These are phyloP conservation scores for Tolypocladium album DNA, from an alignment of 2,329 filamentous ascomycete genomes.

Conservation along the genomic window DNA sequence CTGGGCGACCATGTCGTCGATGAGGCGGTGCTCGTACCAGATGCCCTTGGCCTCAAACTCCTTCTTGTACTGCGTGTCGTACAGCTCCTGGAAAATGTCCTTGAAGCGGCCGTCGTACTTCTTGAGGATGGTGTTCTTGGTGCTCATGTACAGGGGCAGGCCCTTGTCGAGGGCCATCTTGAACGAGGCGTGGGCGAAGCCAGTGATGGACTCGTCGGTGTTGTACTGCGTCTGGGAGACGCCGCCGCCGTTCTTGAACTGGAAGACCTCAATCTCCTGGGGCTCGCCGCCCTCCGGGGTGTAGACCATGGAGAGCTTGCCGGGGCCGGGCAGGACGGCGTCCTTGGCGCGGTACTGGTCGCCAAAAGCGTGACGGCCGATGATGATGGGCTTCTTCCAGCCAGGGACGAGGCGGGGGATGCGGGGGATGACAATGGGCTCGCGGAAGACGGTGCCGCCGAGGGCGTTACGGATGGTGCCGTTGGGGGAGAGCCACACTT, in stretches of 20 bases:
- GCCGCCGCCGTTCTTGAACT: slow-evolving; percentile 78
- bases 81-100: slow-evolving; percentile 98
- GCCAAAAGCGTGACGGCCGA: slow-evolving; percentile 95
- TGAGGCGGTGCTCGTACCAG: slow-evolving; percentile 99
- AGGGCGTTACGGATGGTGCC: slow-evolving; percentile 69
- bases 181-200: slow-evolving; percentile 94
- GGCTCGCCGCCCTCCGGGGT: slow-evolving; percentile 76
- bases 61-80: slow-evolving; percentile 75
- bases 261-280: slow-evolving; percentile 78
- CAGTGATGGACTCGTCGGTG: slow-evolving; percentile 87
- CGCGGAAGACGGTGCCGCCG: slow-evolving; percentile 96
- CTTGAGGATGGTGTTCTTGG: slow-evolving; percentile 99
- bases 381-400: slow-evolving; percentile 99
- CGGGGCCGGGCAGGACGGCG: slow-evolving; percentile 67
- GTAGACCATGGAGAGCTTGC: slow-evolving; percentile 90
- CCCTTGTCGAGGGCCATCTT: slow-evolving; percentile 84
- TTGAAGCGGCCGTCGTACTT: slow-evolving; percentile 98
- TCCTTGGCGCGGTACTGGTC: slow-evolving; percentile 99
- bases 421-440: slow-evolving; percentile 91
- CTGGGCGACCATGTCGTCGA: slow-evolving; percentile 99
- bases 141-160: slow-evolving; percentile 98
- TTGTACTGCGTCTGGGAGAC: slow-evolving; percentile 97
- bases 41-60: slow-evolving; percentile 86
- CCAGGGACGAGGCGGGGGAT: slow-evolving; percentile 90
- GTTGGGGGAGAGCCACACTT: slow-evolving; percentile 99